A percentile compares a stretch with the other conserved stretches of the same genome.
Evolutionary conservation across 148 eudicot species (phyloP).

Genomic region (Dianthus caryophyllus): DNA sequence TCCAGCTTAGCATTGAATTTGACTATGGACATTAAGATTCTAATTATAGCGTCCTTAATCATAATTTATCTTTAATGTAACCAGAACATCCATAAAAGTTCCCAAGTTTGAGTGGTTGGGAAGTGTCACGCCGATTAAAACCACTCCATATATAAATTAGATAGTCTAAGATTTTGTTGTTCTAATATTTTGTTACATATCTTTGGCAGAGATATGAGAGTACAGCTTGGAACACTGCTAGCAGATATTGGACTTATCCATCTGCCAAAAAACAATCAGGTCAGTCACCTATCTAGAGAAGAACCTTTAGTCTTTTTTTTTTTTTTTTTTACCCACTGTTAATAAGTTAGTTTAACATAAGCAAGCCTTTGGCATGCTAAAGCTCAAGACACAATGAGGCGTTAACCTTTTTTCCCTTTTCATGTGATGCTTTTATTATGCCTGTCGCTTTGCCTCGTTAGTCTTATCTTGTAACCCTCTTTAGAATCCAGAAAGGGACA

Average conservation of each 20-base stretch:
- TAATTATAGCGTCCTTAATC: background rate
- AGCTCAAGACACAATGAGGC: no score
- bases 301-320: background rate
- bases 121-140: background rate
- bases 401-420: no score
- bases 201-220: slow-evolving; percentile 79
- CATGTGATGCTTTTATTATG: no score
- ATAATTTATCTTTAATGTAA: background rate
- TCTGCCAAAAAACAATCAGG: slow-evolving; percentile 73
- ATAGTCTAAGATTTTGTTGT: slow-evolving; percentile 3
- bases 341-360: no score
- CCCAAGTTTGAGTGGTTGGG: background rate
- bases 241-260: slow-evolving; percentile 88
- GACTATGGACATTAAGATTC: background rate
- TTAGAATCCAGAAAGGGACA: no score
- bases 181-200: background rate
- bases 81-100: background rate
- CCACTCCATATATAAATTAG: background rate
- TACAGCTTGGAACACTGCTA: slow-evolving; percentile 83
- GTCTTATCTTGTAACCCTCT: no score
- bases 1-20: background rate
- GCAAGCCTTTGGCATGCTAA: no score
- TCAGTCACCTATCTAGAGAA: slow-evolving; percentile 13
- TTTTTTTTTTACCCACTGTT: no score
- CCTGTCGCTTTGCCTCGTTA: no score